A percentile compares a stretch with the other conserved stretches of the same genome.
Evolutionary conservation across 2,329 filamentous ascomycete genomes (phyloP).

Genomic region (Cordyceps pruinosa): DNA sequence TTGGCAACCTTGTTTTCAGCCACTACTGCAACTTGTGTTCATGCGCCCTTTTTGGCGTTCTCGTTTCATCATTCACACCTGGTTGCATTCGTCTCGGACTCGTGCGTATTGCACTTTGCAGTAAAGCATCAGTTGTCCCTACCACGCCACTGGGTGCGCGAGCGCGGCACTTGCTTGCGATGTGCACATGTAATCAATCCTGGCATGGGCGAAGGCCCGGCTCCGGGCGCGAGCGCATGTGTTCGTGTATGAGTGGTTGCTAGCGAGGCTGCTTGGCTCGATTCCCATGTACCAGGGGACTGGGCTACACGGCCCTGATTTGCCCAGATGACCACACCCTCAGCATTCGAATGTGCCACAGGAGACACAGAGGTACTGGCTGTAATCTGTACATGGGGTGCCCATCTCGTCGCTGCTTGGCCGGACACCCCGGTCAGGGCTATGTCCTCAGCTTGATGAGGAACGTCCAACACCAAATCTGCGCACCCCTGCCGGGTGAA

Average conservation of each 20-base stretch:
- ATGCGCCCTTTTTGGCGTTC: background rate
- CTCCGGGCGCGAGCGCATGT: background rate
- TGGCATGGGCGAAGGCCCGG: background rate
- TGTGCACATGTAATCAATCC: background rate
- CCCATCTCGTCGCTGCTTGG: background rate
- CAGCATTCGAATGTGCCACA: too few species aligned
- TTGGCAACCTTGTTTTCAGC: background rate
- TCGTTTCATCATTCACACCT: background rate
- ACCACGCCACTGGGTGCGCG: background rate
- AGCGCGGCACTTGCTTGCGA: background rate
- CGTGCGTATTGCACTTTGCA: background rate
- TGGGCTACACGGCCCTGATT: background rate
- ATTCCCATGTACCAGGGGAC: background rate
- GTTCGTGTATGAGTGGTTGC: background rate
- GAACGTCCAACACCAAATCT: background rate
- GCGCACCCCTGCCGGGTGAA: background rate
- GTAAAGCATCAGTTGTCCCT: background rate
- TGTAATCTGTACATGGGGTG: background rate
- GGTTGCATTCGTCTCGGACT: background rate
- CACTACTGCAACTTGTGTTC: background rate
- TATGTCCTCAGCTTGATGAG: background rate
- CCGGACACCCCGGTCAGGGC: too few species aligned
- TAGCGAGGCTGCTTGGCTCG: background rate
- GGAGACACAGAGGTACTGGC: too few species aligned
- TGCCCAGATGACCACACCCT: background rate